Evolutionary conservation across 2,329 filamentous ascomycete species (phyloP).

Genomic region (Ramichloridium luteum): DNA sequence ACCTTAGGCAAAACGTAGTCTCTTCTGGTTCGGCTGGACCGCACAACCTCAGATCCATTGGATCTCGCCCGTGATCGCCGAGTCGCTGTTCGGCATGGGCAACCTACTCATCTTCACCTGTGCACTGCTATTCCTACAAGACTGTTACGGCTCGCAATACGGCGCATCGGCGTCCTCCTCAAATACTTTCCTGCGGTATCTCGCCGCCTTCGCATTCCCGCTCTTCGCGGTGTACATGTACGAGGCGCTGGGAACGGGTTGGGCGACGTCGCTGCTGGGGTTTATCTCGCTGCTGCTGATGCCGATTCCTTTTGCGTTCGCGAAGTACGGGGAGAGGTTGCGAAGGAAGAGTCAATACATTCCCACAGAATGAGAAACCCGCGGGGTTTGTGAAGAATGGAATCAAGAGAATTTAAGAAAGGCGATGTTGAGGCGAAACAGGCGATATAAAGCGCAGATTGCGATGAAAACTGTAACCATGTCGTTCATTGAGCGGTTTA

Average conservation of each 20-base stretch:
- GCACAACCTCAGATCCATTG: conserved; percentile 22
- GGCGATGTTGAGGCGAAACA: no score
- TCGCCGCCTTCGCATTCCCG: conserved; percentile 45
- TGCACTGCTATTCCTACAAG: conserved; percentile 35
- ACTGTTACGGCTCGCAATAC: conserved; percentile 40
- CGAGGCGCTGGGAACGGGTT: conserved; percentile 24
- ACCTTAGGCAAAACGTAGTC: no score
- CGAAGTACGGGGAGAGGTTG: conserved; percentile 7
- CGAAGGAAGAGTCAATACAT: background rate
- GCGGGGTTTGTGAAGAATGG: no score
- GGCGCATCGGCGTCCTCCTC: conserved; percentile 46
- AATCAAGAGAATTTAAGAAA: no score
- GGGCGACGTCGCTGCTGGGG: conserved; percentile 28
- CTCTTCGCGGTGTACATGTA: conserved; percentile 35
- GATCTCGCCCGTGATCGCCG: conserved; percentile 27
- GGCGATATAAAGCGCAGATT: no score
- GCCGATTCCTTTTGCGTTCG: conserved; percentile 25
- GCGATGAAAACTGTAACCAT: no score
- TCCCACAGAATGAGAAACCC: no score
- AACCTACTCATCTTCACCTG: conserved; percentile 29
- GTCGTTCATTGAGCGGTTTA: no score
- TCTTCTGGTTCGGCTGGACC: conserved; percentile 29
- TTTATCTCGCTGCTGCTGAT: conserved; percentile 27
- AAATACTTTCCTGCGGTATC: conserved; percentile 45
- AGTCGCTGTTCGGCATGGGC: conserved; percentile 20